Percentiles rank a stretch among this genome's conserved stretches.
Conservation (phyloP, 148 eudicot genomes). For the Cornus suecica region DNA sequence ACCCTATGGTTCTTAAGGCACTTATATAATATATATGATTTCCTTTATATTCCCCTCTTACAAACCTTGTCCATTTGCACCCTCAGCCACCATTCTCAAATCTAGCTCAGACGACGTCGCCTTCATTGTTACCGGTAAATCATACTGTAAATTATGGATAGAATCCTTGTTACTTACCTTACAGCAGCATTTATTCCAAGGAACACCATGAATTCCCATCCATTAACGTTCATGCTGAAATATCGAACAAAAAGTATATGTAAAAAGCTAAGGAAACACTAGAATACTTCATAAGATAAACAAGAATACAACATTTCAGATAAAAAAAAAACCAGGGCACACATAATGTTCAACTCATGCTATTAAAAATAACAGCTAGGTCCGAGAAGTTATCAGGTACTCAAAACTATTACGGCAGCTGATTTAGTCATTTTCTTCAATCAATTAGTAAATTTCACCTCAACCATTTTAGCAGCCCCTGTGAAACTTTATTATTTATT, state of each 20-base stretch:
- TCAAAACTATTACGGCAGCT: not conserved
- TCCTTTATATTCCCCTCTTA: too few species aligned
- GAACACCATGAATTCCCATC: conserved; percentile 67
- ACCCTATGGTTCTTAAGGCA: too few species aligned
- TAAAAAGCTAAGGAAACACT: not conserved
- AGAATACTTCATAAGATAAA: not conserved
- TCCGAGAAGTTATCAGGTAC: not conserved
- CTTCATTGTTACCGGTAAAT: too few species aligned
- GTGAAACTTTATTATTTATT: too few species aligned
- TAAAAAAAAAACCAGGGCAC: too few species aligned
- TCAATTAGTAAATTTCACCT: not conserved
- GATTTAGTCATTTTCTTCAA: not conserved
- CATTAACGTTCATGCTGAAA: conserved; percentile 67
- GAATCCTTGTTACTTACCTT: conserved; percentile 41
- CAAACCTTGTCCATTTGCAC: too few species aligned
- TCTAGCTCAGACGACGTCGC: too few species aligned
- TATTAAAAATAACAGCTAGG: not conserved
- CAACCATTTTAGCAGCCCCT: too few species aligned
- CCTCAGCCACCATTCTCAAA: too few species aligned
- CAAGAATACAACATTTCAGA: not conserved
- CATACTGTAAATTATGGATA: too few species aligned
- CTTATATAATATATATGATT: too few species aligned
- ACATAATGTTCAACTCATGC: too few species aligned
- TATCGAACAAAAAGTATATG: not conserved
- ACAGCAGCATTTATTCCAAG: conserved; percentile 80